phyloP scores from a whole-genome alignment of 2,329 filamentous ascomycete species.

The Gaeumannomyces sp. region DNA sequence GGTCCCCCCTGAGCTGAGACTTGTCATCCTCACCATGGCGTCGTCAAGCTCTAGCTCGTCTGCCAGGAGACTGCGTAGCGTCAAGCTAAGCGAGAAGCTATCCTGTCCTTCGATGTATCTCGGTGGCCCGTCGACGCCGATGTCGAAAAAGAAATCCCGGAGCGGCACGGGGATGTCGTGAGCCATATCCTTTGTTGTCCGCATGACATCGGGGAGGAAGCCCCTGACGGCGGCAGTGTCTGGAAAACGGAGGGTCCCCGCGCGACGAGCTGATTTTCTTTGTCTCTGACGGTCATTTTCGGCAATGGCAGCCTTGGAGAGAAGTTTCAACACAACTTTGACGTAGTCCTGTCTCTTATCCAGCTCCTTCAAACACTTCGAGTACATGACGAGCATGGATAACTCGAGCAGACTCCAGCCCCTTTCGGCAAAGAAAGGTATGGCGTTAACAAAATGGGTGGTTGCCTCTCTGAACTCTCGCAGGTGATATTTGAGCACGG shows the following conservation, averaged over 20 bases:
- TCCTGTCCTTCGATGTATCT: slow-evolving; percentile 66
- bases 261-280: neutral
- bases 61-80: slow-evolving; percentile 64
- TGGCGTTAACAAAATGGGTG: slow-evolving; percentile 70
- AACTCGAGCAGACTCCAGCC: slow-evolving; percentile 77
- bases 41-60: slow-evolving; percentile 63
- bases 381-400: slow-evolving; percentile 80
- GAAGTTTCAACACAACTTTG: slow-evolving; percentile 64
- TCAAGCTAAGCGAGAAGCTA: slow-evolving; percentile 65
- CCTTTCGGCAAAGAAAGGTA: slow-evolving; percentile 70
- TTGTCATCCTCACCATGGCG: slow-evolving; percentile 57
- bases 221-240: slow-evolving; percentile 38
- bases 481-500: slow-evolving; percentile 72
- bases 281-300: slow-evolving; percentile 25
- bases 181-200: slow-evolving; percentile 35
- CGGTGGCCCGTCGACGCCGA: slow-evolving; percentile 63
- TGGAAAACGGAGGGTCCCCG: slow-evolving; percentile 9
- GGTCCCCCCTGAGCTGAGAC: slow-evolving; percentile 42
- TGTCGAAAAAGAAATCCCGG: slow-evolving; percentile 64
- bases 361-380: slow-evolving; percentile 72
- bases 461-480: slow-evolving; percentile 69
- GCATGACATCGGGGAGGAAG: slow-evolving; percentile 41
- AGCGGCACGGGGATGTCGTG: slow-evolving; percentile 63
- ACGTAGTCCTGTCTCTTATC: slow-evolving; percentile 74
- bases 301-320: slow-evolving; percentile 58